A percentile compares a stretch with the other conserved stretches of the same genome.
Conservation (phyloP, 495 filamentous ascomycete genomes). For the Neurospora hispaniola region DNA sequence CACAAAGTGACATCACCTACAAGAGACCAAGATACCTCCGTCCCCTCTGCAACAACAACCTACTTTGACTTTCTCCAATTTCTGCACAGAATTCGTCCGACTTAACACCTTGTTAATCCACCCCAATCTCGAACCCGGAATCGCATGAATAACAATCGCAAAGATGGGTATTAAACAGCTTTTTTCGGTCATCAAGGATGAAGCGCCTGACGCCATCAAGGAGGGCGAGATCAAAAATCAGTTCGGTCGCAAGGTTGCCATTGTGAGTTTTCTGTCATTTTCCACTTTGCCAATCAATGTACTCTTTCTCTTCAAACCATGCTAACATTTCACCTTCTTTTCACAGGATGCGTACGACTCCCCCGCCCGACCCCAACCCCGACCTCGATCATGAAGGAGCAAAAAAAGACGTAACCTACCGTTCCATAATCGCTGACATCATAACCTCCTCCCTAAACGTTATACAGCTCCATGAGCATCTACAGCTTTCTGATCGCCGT, state of each 20-base stretch:
- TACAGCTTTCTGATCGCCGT: slow-evolving; percentile 98
- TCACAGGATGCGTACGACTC: slow-evolving; percentile 70
- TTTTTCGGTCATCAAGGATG: slow-evolving; percentile 78
- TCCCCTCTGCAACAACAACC: neutral
- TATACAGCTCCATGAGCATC: slow-evolving; percentile 84
- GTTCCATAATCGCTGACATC: slow-evolving; percentile 15
- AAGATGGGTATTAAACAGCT: slow-evolving; percentile 90
- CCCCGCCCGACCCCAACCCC: neutral
- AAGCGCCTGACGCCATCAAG: slow-evolving; percentile 89
- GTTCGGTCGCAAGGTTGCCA: slow-evolving; percentile 93
- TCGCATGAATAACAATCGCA: neutral
- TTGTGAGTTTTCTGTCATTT: slow-evolving; percentile 48
- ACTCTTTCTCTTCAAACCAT: slow-evolving; percentile 10
- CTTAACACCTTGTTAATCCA: neutral
- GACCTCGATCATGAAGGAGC: neutral
- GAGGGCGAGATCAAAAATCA: slow-evolving; percentile 96
- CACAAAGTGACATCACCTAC: neutral
- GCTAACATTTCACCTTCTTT: neutral
- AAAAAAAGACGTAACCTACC: too few species aligned
- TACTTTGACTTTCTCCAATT: neutral
- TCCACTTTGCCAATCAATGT: neutral
- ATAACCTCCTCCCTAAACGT: neutral
- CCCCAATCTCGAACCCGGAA: neutral
- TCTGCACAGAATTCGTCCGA: neutral
- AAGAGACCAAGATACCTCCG: neutral